phyloP scores from a whole-genome alignment of 1,284 basidiomycete species.

The Tylopilus sp. region DNA sequence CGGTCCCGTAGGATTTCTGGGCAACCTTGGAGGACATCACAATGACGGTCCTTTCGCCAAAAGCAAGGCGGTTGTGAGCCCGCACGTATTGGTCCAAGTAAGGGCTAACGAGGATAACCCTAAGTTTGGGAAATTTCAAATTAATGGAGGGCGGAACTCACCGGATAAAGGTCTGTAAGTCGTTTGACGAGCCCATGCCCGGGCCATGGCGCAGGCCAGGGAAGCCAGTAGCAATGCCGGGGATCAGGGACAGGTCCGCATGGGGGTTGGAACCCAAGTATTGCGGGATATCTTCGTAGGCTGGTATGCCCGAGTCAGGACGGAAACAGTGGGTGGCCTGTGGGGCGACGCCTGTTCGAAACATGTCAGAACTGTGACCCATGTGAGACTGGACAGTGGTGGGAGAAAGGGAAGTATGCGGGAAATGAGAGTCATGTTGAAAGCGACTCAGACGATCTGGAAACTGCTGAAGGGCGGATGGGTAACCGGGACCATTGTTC shows the following conservation, averaged over 20 bases:
- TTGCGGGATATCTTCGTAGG: conserved; percentile 54
- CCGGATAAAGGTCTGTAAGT: conserved; percentile 79
- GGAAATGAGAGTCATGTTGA: conserved; percentile 46
- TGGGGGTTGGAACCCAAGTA: conserved; percentile 52
- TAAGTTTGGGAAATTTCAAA: conserved; percentile 13
- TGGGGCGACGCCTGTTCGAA: conserved; percentile 58
- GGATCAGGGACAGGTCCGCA: conserved; percentile 54
- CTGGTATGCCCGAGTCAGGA: conserved; percentile 43
- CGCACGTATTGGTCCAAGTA: conserved; percentile 82
- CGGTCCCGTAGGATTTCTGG: conserved; percentile 95
- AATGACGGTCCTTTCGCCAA: conserved; percentile 90
- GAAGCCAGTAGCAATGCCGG: conserved; percentile 58
- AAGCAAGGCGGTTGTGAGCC: conserved; percentile 80
- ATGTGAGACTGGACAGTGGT: conserved; percentile 43
- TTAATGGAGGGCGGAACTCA: conserved; percentile 32
- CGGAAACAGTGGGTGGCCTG: conserved; percentile 61
- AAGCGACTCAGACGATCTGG: conserved; percentile 55
- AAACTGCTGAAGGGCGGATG: conserved; percentile 50
- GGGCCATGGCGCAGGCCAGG: conserved; percentile 59
- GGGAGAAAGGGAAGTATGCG: conserved; percentile 40
- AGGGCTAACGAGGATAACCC: conserved; percentile 45
- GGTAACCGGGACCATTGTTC: conserved; percentile 45
- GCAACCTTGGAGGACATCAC: conserved; percentile 97
- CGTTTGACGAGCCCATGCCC: conserved; percentile 59
- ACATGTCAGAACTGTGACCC: conserved; percentile 47